Evolutionary conservation across 2,329 filamentous ascomycete species (phyloP).

Genomic region (Talaromyces piceae): DNA sequence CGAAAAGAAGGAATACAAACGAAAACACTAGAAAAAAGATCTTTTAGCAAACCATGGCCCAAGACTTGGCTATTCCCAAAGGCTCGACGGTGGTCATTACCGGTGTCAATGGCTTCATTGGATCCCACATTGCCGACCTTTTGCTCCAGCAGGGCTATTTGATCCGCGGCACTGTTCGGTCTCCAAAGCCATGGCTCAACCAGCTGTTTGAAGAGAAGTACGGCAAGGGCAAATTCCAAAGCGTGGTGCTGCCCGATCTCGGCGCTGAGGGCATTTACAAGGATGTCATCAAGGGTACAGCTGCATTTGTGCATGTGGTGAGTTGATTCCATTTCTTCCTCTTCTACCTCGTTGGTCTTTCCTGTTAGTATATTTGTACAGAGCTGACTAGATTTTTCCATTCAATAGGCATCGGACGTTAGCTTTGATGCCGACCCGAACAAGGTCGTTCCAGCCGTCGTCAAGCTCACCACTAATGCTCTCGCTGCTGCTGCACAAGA

Average conservation of each 20-base stretch:
- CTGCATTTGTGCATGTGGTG: constrained; percentile 1
- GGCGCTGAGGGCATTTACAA: constrained; percentile 30
- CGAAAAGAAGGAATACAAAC: neutral
- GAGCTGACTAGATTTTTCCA: too few species aligned
- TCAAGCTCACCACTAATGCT: constrained; percentile 30
- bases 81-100: constrained; percentile 24
- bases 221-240: constrained; percentile 24
- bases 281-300: neutral
- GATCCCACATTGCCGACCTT: constrained; percentile 30
- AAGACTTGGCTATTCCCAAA: neutral
- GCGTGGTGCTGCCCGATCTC: constrained; percentile 34
- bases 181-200: constrained; percentile 23
- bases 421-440: constrained; percentile 36
- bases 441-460: constrained; percentile 36
- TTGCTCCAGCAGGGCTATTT: constrained; percentile 33
- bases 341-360: too few species aligned
- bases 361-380: too few species aligned
- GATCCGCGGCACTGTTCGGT: constrained; percentile 37
- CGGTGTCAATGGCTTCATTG: constrained; percentile 37
- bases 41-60: too few species aligned
- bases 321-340: neutral
- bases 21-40: too few species aligned
- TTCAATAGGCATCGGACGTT: constrained; percentile 19
- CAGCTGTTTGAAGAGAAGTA: constrained; percentile 19
- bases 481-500: constrained; percentile 21